Evolutionary conservation across 1,139 yeast species (phyloP).

Genomic region (Geotrichum restrictum): DNA sequence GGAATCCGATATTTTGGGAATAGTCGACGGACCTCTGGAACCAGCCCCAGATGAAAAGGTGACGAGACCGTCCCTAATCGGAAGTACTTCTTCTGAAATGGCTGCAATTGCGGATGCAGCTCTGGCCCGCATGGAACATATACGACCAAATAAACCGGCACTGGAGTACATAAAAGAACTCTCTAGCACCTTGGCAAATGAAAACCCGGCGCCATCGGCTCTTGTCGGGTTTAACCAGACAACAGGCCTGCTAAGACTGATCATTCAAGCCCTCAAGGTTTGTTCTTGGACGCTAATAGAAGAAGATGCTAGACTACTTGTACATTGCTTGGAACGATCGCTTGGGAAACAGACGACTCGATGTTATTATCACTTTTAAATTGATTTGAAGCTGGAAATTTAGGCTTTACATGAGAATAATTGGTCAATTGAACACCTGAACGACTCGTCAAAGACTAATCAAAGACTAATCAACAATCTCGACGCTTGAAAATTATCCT

Average conservation of each 20-base stretch:
- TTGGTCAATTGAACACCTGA: too few species aligned
- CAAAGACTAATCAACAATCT: too few species aligned
- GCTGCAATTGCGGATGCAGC: conserved; percentile 4
- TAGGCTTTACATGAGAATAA: too few species aligned
- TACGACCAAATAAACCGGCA: background rate
- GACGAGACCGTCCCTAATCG: background rate
- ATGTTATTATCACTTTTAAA: conserved; percentile 20
- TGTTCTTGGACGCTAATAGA: conserved; percentile 34
- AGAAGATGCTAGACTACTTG: conserved; percentile 34
- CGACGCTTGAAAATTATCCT: too few species aligned
- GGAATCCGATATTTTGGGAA: conserved; percentile 40
- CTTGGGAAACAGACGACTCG: conserved; percentile 31
- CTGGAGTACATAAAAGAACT: conserved; percentile 10
- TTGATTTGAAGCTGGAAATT: background rate
- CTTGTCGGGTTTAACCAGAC: conserved; percentile 27
- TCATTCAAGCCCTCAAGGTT: conserved; percentile 29
- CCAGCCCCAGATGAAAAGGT: background rate
- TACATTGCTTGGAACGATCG: conserved; percentile 35
- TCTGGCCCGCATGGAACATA: conserved; percentile 1
- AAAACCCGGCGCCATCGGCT: conserved; percentile 8
- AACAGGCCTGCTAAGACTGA: conserved; percentile 36
- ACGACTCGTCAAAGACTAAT: too few species aligned
- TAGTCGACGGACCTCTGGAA: background rate
- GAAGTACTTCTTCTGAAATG: background rate
- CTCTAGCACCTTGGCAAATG: background rate